A percentile compares a stretch with the other conserved stretches of the same genome.
These are phyloP conservation scores for Penicillium verhagenii DNA, from an alignment of 495 filamentous ascomycete species.

Conservation along the genomic window DNA sequence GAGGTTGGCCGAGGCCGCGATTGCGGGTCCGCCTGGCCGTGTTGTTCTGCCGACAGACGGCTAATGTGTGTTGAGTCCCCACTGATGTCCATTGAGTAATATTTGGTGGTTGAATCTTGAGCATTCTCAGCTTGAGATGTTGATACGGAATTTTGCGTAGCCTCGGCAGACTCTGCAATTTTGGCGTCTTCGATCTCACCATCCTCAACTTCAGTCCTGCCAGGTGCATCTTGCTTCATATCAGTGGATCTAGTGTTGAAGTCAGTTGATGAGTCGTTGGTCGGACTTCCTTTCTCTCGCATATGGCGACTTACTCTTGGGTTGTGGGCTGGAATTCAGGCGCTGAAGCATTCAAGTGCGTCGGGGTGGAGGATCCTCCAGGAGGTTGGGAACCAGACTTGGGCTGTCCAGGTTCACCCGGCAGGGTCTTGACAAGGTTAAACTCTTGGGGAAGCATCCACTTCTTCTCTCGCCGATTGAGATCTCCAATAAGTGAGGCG, in stretches of 20 bases:
- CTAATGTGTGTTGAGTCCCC: neutral
- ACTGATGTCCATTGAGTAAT: conserved; percentile 4
- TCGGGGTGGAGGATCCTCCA: conserved; percentile 35
- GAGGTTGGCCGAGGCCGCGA: conserved; percentile 26
- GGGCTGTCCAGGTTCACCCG: conserved; percentile 26
- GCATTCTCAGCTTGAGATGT: conserved; percentile 8
- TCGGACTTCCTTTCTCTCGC: conserved; percentile 3
- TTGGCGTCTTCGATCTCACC: conserved; percentile 74
- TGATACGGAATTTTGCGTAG: conserved; percentile 11
- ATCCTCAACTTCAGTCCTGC: conserved; percentile 66
- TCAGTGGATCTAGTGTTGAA: conserved; percentile 27
- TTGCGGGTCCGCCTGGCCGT: conserved; percentile 18
- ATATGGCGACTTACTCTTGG: conserved; percentile 41
- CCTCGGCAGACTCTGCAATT: conserved; percentile 35
- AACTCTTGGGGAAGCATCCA: conserved; percentile 90
- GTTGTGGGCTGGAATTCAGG: conserved; percentile 46
- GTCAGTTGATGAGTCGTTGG: conserved; percentile 10
- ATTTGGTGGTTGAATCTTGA: conserved; percentile 8
- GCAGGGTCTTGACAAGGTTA: conserved; percentile 27
- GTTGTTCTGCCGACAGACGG: conserved; percentile 12
- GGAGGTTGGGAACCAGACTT: conserved; percentile 22
- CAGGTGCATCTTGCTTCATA: conserved; percentile 24
- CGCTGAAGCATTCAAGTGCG: conserved; percentile 46
- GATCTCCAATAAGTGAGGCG: conserved; percentile 75
- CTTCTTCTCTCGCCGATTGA: conserved; percentile 72